Evolutionary conservation across 1,139 yeast genomes (phyloP).

Genomic region (Oligophagozyma castellii): DNA sequence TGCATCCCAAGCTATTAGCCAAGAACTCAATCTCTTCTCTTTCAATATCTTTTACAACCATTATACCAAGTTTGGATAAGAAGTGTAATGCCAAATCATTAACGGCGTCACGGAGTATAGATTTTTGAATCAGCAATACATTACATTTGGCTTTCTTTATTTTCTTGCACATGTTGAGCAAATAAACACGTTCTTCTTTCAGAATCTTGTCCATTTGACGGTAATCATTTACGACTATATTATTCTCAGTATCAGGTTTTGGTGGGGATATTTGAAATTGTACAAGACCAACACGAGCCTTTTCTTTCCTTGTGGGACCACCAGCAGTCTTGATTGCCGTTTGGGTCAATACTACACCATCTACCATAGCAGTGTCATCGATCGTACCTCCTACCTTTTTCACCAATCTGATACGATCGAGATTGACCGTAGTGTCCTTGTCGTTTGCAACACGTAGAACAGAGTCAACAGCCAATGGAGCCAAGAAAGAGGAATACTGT

Average conservation of each 20-base stretch:
- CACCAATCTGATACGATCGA: constrained; percentile 74
- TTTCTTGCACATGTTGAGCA: constrained; percentile 87
- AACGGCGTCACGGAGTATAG: constrained; percentile 92
- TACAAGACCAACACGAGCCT: constrained; percentile 81
- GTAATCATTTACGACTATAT: constrained; percentile 92
- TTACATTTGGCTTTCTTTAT: constrained; percentile 96
- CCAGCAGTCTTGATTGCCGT: constrained; percentile 82
- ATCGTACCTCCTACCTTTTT: constrained; percentile 96
- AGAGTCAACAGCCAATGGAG: constrained; percentile 92
- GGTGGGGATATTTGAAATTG: constrained; percentile 98
- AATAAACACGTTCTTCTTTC: constrained; percentile 92
- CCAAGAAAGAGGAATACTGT: constrained; percentile 70
- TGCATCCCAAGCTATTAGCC: constrained; percentile 83
- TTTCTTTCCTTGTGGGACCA: constrained; percentile 92
- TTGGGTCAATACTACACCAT: constrained; percentile 90
- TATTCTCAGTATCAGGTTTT: constrained; percentile 97
- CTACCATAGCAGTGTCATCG: constrained; percentile 86
- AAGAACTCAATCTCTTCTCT: constrained; percentile 93
- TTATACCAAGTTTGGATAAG: constrained; percentile 76
- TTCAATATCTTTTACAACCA: constrained; percentile 92
- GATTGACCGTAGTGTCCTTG: constrained; percentile 58
- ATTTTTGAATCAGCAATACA: constrained; percentile 83
- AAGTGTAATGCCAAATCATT: constrained; percentile 93
- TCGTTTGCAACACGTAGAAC: constrained; percentile 64
- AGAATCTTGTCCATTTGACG: constrained; percentile 98